phyloP scores from a whole-genome alignment of 495 filamentous ascomycete species.

The Penicillium taxi region DNA sequence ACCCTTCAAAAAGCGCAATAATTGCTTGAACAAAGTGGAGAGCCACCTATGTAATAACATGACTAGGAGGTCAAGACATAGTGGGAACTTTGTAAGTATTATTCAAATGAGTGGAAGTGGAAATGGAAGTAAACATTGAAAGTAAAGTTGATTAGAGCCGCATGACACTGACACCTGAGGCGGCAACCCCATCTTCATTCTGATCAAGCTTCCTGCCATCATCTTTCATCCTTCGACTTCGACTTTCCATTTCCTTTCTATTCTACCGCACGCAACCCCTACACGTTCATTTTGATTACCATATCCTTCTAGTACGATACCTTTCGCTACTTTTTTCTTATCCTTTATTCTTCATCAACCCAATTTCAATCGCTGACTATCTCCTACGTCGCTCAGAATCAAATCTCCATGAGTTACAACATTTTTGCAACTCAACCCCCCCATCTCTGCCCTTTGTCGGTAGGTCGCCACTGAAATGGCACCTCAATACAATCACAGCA shows the following conservation, averaged over 20 bases:
- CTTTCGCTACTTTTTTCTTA: background rate
- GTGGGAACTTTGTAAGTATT: too few relatives aligned
- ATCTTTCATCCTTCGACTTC: slow-evolving; percentile 13
- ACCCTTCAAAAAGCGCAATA: too few relatives aligned
- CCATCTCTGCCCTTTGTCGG: slow-evolving; percentile 24
- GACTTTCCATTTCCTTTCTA: slow-evolving; percentile 14
- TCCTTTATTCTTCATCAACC: background rate
- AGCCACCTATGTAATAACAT: too few relatives aligned
- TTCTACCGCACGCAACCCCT: slow-evolving; percentile 4
- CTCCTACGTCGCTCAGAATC: slow-evolving; percentile 14
- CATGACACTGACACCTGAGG: slow-evolving; percentile 17
- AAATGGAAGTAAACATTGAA: background rate
- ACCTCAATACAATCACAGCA: too few relatives aligned
- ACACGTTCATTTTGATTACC: slow-evolving; percentile 3
- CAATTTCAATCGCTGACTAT: slow-evolving; percentile 11
- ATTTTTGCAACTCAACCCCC: slow-evolving; percentile 21
- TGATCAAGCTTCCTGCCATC: slow-evolving; percentile 17
- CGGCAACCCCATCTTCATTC: slow-evolving; percentile 11
- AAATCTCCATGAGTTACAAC: slow-evolving; percentile 36
- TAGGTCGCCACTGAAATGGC: too few relatives aligned
- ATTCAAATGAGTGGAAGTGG: background rate
- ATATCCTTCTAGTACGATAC: slow-evolving; percentile 13
- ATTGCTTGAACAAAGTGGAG: too few relatives aligned
- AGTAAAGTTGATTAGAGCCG: too few relatives aligned
- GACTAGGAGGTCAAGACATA: too few relatives aligned